Base-by-base conservation (phyloP, 192 early-diverging fungal species). In the Ambispora gerdemannii region DNA sequence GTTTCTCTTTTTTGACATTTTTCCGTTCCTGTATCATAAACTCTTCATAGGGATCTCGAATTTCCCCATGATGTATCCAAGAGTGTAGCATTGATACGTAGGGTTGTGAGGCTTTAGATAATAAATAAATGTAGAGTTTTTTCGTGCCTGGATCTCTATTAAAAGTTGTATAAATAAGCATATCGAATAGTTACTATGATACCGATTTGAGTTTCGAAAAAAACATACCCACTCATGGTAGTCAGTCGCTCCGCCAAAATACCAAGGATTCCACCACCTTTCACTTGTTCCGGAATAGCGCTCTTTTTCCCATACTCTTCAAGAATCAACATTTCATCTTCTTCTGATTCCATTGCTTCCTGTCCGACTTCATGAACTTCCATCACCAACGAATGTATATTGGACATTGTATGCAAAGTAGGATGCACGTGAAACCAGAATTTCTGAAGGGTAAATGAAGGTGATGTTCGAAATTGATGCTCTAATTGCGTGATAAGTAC, bases 31-130 rank as follows among this genome's bases (percentile, higher is more conserved):
- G 80, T 32, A 99, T 84, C 91, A 99, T 94, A 74, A 98, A 99
- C 74, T 99, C 97, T 68, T 90, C 86, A 52, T 88, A 85, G 19
- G 90, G 86, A 73, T 97, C 94, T n/a, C 86, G 80, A 25, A 99
- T 88, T 75, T 93, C 89, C 28, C 97, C 97, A 17, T 80, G 83
- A 70, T 89, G 86, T 63, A 98, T 92, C 97, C 97, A 99, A 51
- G 82, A 82, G 31, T 88, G 77, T 25, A 99, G 81, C 76, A 95
- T 96, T 19, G 76, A 66, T 51, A 91, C 80, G 71, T 93, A 99
- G 1, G 97, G 96, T 43, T 88, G 84, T 1, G 89, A 83, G 6
- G 95, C 83, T 68, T 86, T 80, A 64, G 86, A 81, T 24, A 99
- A 84, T 32, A 98, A 63, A 50, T 90, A 90, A 31, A 88, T 77